These are phyloP conservation scores for Silybum marianum DNA, from an alignment of 129 eudicot genomes.

Conservation along the genomic window DNA sequence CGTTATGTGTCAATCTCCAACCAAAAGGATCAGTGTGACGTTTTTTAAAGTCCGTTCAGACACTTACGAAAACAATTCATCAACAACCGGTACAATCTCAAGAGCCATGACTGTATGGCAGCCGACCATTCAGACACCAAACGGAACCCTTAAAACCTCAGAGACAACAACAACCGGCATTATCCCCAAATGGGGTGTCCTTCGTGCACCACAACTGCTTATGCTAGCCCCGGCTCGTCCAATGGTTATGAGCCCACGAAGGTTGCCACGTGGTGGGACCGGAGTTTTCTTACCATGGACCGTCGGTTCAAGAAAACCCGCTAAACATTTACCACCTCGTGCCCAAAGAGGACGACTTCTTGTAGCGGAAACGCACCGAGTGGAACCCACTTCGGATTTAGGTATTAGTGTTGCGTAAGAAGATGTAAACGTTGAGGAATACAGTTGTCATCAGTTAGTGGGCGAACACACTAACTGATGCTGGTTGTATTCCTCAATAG, in stretches of 20 bases:
- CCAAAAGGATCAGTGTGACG: conserved; percentile 72
- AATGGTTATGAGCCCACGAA: conserved; percentile 61
- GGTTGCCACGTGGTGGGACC: conserved; percentile 81
- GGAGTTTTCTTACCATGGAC: conserved; percentile 98
- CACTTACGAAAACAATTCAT: conserved; percentile 27
- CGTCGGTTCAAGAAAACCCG: conserved; percentile 61
- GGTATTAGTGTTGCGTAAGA: conserved; percentile 49
- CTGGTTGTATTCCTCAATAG: neutral
- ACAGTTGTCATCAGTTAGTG: neutral
- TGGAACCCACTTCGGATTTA: conserved; percentile 61
- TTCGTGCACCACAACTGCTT: conserved; percentile 66
- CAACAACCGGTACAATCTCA: conserved; percentile 31
- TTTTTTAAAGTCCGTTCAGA: conserved; percentile 68
- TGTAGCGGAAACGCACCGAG: conserved; percentile 52
- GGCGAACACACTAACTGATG: neutral
- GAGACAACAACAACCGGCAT: conserved; percentile 43
- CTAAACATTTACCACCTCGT: conserved; percentile 92
- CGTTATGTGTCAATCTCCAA: conserved; percentile 81
- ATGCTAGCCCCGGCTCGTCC: conserved; percentile 83
- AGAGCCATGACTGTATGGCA: conserved; percentile 84
- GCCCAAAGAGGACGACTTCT: conserved; percentile 87
- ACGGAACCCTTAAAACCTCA: conserved; percentile 38
- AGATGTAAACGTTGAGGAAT: neutral
- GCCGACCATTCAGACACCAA: conserved; percentile 57
- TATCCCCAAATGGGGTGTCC: conserved; percentile 72